phyloP scores from a whole-genome alignment of 148 eudicot species.

The Rhododendron ovatum region DNA sequence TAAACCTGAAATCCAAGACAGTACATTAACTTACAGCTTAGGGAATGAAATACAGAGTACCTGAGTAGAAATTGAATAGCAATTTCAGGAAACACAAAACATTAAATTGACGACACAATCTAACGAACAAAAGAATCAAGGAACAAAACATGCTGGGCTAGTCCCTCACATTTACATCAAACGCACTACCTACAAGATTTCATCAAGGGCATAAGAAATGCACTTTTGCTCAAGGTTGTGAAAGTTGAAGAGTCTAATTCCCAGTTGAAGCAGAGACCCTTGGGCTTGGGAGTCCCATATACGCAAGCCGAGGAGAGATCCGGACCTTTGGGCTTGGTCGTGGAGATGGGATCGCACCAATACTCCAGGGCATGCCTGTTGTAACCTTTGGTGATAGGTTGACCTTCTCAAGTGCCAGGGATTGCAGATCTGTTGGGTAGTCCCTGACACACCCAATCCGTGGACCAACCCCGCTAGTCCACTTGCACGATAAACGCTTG shows the following conservation, averaged over 20 bases:
- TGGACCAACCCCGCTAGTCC: slow-evolving; percentile 39
- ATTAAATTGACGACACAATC: background rate
- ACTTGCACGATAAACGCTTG: slow-evolving; percentile 33
- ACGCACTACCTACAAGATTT: background rate
- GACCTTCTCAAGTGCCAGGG: slow-evolving; percentile 39
- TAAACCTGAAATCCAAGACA: background rate
- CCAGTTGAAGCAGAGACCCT: slow-evolving; percentile 25
- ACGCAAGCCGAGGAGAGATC: slow-evolving; percentile 40
- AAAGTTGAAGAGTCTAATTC: slow-evolving; percentile 13
- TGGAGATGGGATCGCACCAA: slow-evolving; percentile 44
- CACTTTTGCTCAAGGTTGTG: background rate
- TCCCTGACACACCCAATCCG: slow-evolving; percentile 45
- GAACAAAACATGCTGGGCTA: background rate
- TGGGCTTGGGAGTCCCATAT: slow-evolving; percentile 54
- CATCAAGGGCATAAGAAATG: slow-evolving; percentile 7
- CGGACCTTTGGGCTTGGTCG: slow-evolving; percentile 40
- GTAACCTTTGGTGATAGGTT: slow-evolving; percentile 30
- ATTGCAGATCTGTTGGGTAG: slow-evolving; percentile 36
- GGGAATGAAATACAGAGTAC: background rate
- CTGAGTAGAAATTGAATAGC: background rate
- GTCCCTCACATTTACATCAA: background rate
- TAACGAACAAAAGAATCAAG: slow-evolving; percentile 6
- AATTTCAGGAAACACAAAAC: background rate
- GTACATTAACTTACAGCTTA: background rate
- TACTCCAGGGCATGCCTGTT: slow-evolving; percentile 10